A percentile compares a stretch with the other conserved stretches of the same genome.
These are phyloP conservation scores for Nicotiana attenuata DNA, from an alignment of 257 asterid species.

Conservation along the genomic window DNA sequence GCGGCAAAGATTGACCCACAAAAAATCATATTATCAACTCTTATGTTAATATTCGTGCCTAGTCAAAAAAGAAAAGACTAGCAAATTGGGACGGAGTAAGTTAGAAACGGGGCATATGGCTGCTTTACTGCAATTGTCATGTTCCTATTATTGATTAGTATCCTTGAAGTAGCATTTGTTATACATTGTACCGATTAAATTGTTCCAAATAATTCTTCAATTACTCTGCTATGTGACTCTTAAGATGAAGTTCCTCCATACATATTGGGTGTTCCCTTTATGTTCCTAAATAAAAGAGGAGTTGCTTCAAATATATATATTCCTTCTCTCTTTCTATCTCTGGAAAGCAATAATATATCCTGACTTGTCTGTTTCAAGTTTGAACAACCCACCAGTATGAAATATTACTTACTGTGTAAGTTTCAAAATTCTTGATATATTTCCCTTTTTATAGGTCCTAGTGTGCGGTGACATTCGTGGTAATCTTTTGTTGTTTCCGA, in stretches of 20 bases:
- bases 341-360: neutral
- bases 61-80: neutral
- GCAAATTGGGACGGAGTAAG: constrained; percentile 1
- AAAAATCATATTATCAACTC: neutral
- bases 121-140: neutral
- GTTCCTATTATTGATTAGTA: neutral
- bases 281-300: neutral
- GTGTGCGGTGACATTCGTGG: constrained; percentile 97
- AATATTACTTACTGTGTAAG: neutral
- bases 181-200: neutral
- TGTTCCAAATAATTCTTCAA: constrained; percentile 3
- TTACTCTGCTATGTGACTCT: neutral
- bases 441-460: constrained; percentile 54
- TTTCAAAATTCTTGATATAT: constrained; percentile 7
- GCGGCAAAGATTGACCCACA: neutral
- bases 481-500: constrained; percentile 67
- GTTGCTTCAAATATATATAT: neutral
- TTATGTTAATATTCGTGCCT: neutral
- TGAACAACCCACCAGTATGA: neutral
- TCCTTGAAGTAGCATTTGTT: neutral
- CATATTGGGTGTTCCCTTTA: neutral
- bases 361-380: neutral
- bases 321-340: neutral
- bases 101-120: neutral
- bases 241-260: neutral